Base-by-base conservation (phyloP, 495 filamentous ascomycete genomes). In the Aspergillus heteromorphus region DNA sequence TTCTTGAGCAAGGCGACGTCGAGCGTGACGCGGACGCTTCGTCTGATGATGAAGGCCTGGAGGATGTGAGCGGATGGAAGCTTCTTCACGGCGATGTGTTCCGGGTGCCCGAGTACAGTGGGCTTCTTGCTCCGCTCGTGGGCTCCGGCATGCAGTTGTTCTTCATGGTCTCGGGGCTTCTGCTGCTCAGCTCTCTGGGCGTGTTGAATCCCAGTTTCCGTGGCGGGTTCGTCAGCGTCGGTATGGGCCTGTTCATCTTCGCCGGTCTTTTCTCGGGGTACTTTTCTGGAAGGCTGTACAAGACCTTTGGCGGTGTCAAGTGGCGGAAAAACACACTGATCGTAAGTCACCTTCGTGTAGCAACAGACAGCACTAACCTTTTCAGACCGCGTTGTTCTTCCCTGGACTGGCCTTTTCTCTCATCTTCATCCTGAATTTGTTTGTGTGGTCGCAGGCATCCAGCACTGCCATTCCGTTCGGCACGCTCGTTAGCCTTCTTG, bases 41-140 rank as follows among this genome's bases (percentile, higher is more conserved):
- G 2, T 86, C 83, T 13, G 90, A 92, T 51, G 92, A 91, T 1
- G 91, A 95, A 57, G 68, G 75, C 5, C 66, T 90, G 2, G 92
- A 97, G 59, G 92, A 97, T 58, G 79, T 88, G 30, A 89, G 89
- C 17, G 92, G 92, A 36, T 97, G 92, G 92, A 97, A 96, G 65
- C 76, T 95, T 18, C 78, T 96, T n/a, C 92, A 97, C 62, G 90
- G 84, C 14, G 92, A 97, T 68, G 89, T 96, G n/a, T 97, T 97
- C 74, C 82, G 91, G 18, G 70, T 86, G 18, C 92, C 92, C 4
- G 65, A 78, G 11, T 82, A 87, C 65, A 89, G 88, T 40, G 80
- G 84, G 23, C 77, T 95, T 1, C 82, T 97, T 25, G 92, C 91
- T 3, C 91, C 92, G 1, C 74, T 96, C 11, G 79, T 95, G 23